Conservation (phyloP, 257 asterid species). For the Striga asiatica region DNA sequence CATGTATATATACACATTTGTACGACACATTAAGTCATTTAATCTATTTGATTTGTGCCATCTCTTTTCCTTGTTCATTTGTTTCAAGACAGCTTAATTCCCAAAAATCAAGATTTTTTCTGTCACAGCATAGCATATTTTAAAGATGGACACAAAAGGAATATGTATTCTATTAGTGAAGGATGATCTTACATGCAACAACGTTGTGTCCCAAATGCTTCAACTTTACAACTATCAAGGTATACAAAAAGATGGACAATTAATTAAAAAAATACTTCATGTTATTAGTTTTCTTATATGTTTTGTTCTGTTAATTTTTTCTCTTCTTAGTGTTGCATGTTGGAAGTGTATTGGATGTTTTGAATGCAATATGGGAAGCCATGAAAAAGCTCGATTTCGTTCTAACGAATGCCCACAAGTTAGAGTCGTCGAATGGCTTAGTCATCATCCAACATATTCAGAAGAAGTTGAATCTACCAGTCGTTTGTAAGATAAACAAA, state of each 20-base stretch:
- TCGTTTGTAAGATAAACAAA: constrained; percentile 31
- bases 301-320: neutral
- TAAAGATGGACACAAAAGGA: constrained; percentile 22
- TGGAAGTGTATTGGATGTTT: constrained; percentile 33
- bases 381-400: constrained; percentile 32
- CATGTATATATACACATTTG: too few species aligned
- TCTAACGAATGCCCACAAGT: constrained; percentile 43
- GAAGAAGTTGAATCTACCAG: constrained; percentile 22
- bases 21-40: too few species aligned
- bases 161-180: constrained; percentile 39
- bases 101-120: neutral
- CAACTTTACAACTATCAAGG: constrained; percentile 42
- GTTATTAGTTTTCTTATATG: neutral
- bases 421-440: constrained; percentile 21
- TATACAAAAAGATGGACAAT: neutral
- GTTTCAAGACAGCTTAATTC: neutral
- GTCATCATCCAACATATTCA: constrained; percentile 24
- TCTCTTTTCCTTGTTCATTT: constrained; percentile 10
- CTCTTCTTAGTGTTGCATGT: constrained; percentile 29
- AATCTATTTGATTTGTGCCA: too few species aligned
- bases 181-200: constrained; percentile 32
- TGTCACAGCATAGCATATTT: neutral
- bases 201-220: constrained; percentile 39
- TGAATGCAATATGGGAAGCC: constrained; percentile 30
- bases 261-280: neutral